Evolutionary conservation across 176 grass and related monocot species (phyloP).

Genomic region (Neostapfia colusana): DNA sequence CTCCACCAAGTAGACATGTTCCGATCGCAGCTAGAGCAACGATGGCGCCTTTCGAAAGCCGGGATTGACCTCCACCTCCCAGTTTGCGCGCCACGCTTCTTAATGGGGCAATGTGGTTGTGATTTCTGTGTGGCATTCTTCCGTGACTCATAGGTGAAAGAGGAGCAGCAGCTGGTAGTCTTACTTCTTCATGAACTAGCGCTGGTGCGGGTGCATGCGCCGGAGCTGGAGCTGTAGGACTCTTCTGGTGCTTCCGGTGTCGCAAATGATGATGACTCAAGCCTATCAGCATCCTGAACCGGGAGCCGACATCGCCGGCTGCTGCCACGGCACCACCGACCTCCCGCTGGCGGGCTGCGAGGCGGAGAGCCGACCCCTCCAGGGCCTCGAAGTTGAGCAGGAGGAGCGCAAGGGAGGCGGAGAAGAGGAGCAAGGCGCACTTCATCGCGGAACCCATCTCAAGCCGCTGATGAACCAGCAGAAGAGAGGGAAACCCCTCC

Average conservation of each 20-base stretch:
- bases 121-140: slow-evolving; percentile 19
- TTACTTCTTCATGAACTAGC: slow-evolving; percentile 1
- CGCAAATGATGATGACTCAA: not conserved
- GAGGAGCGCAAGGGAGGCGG: not conserved
- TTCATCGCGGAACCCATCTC: slow-evolving; percentile 28
- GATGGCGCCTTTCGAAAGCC: not conserved
- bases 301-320: not conserved
- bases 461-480: not conserved
- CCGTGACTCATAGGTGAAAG: not conserved
- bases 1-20: slow-evolving; percentile 26
- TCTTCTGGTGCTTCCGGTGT: not conserved
- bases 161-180: slow-evolving; percentile 4
- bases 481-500: not conserved
- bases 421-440: slow-evolving; percentile 32
- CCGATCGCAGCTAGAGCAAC: slow-evolving; percentile 26
- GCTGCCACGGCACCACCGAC: not conserved
- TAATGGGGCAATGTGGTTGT: not conserved
- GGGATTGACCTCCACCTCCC: slow-evolving; percentile 9
- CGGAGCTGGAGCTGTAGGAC: not conserved
- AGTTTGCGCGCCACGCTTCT: not conserved
- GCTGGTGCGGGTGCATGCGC: not conserved
- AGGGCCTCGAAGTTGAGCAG: slow-evolving; percentile 35
- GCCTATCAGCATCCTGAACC: slow-evolving; percentile 41
- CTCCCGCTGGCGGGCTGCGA: not conserved
- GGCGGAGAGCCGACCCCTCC: slow-evolving; percentile 16